phyloP scores from a whole-genome alignment of 2,329 filamentous ascomycete genomes.

The Zymoseptoria tritici region DNA sequence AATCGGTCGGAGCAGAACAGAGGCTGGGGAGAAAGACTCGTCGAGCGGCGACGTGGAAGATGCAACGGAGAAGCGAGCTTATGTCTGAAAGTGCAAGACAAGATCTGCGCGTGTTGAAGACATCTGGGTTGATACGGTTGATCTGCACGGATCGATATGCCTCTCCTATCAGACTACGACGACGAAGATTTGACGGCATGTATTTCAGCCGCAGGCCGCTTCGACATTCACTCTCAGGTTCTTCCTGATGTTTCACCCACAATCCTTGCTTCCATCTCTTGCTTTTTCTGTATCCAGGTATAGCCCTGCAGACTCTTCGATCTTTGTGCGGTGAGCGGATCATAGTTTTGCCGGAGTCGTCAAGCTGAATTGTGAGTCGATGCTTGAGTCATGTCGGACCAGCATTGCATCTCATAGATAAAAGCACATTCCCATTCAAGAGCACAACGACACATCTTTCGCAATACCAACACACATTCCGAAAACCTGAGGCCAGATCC shows the following conservation, averaged over 20 bases:
- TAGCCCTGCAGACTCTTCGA: background rate
- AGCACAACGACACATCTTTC: background rate
- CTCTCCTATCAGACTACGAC: too few relatives aligned
- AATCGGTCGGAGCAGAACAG: constrained; percentile 2
- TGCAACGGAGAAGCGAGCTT: background rate
- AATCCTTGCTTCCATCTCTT: background rate
- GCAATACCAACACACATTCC: background rate
- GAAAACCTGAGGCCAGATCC: background rate
- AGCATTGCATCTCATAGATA: background rate
- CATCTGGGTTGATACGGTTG: too few relatives aligned
- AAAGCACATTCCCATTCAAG: background rate
- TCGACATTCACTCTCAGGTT: background rate
- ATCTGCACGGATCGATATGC: background rate
- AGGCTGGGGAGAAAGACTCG: too few relatives aligned
- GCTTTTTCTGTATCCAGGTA: background rate
- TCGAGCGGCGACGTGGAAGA: too few relatives aligned
- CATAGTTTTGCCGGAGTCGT: background rate
- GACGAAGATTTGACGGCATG: background rate
- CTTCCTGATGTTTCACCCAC: background rate
- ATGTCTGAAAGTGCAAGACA: too few relatives aligned
- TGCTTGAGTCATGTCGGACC: background rate
- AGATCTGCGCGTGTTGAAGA: too few relatives aligned
- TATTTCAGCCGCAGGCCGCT: background rate
- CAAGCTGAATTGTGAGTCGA: background rate
- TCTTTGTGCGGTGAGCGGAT: background rate